A percentile compares a stretch with the other conserved stretches of the same genome.
Evolutionary conservation across 2,329 filamentous ascomycete genomes (phyloP).

Genomic region (Alternaria viburni): DNA sequence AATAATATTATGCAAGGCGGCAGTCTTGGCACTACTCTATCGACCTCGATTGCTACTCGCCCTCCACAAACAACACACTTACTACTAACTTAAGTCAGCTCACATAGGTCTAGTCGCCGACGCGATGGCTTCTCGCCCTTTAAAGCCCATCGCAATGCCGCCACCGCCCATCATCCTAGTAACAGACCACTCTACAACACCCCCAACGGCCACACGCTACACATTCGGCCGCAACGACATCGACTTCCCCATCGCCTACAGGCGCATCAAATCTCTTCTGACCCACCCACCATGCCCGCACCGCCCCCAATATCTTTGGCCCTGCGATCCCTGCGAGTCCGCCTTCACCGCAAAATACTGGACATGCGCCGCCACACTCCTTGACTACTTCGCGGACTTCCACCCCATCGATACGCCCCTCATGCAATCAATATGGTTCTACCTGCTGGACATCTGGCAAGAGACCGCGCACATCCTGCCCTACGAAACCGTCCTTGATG

Average conservation of each 20-base stretch:
- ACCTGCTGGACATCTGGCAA: conserved; percentile 34
- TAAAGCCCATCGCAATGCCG: neutral
- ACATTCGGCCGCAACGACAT: neutral
- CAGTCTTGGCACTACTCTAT: conserved; percentile 9
- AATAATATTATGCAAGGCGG: neutral
- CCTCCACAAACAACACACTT: neutral
- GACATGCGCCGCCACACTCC: conserved; percentile 20
- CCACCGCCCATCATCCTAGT: neutral
- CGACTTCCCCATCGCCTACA: conserved; percentile 11
- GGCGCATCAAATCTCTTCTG: conserved; percentile 17
- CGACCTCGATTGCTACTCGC: neutral
- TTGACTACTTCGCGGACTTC: conserved; percentile 44
- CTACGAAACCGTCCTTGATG: conserved; percentile 5
- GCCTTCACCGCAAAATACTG: conserved; percentile 22
- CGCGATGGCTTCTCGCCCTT: neutral
- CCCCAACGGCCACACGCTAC: neutral
- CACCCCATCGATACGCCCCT: conserved; percentile 16
- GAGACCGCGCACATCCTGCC: conserved; percentile 6
- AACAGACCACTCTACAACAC: neutral
- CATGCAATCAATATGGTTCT: conserved; percentile 38
- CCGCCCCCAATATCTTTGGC: neutral
- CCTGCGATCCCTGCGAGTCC: conserved; percentile 10
- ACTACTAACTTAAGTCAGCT: neutral
- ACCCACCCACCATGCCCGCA: conserved; percentile 1
- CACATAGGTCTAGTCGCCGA: neutral